Evolutionary conservation across 2,329 filamentous ascomycete genomes (phyloP).

Genomic region (Nigrospora sphaerica): DNA sequence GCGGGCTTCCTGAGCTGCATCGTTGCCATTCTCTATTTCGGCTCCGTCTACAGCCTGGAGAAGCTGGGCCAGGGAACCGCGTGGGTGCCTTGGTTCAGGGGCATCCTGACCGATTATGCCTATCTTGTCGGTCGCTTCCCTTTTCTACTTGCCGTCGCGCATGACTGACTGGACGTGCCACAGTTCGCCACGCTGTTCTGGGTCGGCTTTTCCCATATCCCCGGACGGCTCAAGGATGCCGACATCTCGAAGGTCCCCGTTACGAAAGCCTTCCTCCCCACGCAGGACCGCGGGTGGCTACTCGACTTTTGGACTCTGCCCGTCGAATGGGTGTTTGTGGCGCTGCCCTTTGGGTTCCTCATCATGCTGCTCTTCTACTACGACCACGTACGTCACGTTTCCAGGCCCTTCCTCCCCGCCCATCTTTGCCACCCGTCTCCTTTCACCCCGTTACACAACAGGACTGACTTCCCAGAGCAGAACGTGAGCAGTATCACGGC

Average conservation of each 20-base stretch:
- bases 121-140: conserved; percentile 29
- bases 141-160: not conserved
- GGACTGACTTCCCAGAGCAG: conserved; percentile 9
- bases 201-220: conserved; percentile 46
- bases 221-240: conserved; percentile 33
- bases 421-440: no score
- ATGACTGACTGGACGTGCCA: not conserved
- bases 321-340: conserved; percentile 44
- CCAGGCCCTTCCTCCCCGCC: not conserved
- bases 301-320: conserved; percentile 46
- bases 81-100: conserved; percentile 34
- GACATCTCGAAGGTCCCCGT: conserved; percentile 33
- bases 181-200: conserved; percentile 44
- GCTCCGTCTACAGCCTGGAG: conserved; percentile 41
- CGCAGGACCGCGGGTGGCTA: conserved; percentile 35
- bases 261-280: conserved; percentile 38
- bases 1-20: conserved; percentile 36
- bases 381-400: conserved; percentile 33
- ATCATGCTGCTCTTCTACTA: conserved; percentile 49
- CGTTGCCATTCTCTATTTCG: conserved; percentile 31
- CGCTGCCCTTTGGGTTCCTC: conserved; percentile 44
- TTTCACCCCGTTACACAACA: no score
- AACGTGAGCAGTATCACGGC: conserved; percentile 48
- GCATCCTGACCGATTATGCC: conserved; percentile 43
- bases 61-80: conserved; percentile 36